Conservation (phyloP, 1,284 basidiomycete genomes). For the Ustilago bromivora region DNA sequence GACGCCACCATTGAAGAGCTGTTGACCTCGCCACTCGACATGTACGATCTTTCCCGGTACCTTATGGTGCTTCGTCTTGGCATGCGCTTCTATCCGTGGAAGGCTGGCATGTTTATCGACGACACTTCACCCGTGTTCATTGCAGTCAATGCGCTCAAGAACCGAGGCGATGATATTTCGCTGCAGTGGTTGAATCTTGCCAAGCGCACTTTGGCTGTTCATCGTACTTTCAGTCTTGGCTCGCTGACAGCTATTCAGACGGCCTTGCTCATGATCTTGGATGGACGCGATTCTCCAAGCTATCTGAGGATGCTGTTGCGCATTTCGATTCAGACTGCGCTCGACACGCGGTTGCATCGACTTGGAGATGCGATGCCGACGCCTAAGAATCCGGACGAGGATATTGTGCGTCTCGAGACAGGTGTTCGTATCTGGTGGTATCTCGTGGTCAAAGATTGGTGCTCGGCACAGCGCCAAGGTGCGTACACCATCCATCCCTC, state of each 20-base stretch:
- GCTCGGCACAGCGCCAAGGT: slow-evolving; percentile 52
- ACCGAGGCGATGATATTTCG: slow-evolving; percentile 45
- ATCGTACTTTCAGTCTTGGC: slow-evolving; percentile 38
- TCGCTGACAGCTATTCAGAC: slow-evolving; percentile 55
- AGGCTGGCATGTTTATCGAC: slow-evolving; percentile 29
- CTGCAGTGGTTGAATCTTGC: slow-evolving; percentile 48
- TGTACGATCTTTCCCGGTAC: slow-evolving; percentile 48
- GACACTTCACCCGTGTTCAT: slow-evolving; percentile 39
- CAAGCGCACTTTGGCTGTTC: slow-evolving; percentile 43
- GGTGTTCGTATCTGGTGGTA: slow-evolving; percentile 60
- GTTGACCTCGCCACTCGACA: slow-evolving; percentile 35
- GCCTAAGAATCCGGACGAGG: slow-evolving; percentile 24
- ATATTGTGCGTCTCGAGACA: slow-evolving; percentile 49
- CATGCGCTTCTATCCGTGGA: slow-evolving; percentile 60
- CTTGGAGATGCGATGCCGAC: slow-evolving; percentile 49
- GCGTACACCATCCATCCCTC: slow-evolving; percentile 57
- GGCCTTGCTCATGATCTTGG: slow-evolving; percentile 54
- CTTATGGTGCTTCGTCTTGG: slow-evolving; percentile 58
- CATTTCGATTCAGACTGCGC: slow-evolving; percentile 57
- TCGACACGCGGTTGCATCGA: slow-evolving; percentile 58
- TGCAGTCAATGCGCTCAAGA: slow-evolving; percentile 51
- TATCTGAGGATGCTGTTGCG: slow-evolving; percentile 50
- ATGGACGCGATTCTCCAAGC: slow-evolving; percentile 44
- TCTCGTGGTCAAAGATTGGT: slow-evolving; percentile 61
- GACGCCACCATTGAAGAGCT: slow-evolving; percentile 38